Percentiles rank a stretch among this genome's conserved stretches.
phyloP scores from a whole-genome alignment of 192 early-diverging fungal species.

The Paraglomus brasilianum region DNA sequence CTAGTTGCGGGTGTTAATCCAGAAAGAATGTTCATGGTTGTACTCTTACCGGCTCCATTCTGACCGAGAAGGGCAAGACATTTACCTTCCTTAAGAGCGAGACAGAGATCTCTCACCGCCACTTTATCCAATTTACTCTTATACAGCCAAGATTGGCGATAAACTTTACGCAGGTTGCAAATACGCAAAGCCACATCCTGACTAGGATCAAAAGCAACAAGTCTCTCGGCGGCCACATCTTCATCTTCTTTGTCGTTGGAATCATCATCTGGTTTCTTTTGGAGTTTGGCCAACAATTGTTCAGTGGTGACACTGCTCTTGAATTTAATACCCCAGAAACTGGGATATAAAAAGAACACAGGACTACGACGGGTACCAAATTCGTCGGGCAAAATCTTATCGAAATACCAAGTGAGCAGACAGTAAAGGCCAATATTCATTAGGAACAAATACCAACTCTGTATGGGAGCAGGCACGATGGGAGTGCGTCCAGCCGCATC shows the following conservation, averaged over 20 bases:
- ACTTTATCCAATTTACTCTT: conserved; percentile 48
- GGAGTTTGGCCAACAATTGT: conserved; percentile 44
- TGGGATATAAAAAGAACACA: conserved; percentile 66
- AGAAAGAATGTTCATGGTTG: conserved; percentile 77
- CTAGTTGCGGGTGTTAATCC: conserved; percentile 64
- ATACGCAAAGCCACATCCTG: conserved; percentile 47
- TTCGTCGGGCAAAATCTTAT: conserved; percentile 76
- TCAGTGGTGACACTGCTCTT: conserved; percentile 34
- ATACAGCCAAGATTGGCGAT: conserved; percentile 39
- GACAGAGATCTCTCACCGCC: conserved; percentile 51
- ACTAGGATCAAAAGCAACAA: conserved; percentile 43
- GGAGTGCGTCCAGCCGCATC: conserved; percentile 43
- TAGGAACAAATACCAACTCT: conserved; percentile 62
- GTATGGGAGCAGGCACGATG: conserved; percentile 57
- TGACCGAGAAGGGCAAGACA: conserved; percentile 67
- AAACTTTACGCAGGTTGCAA: conserved; percentile 58
- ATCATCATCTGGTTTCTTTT: conserved; percentile 28
- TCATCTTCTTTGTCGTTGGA: conserved; percentile 46
- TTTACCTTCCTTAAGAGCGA: conserved; percentile 56
- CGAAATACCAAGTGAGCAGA: conserved; percentile 70
- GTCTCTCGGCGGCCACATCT: conserved; percentile 49
- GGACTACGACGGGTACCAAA: conserved; percentile 55
- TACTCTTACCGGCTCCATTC: conserved; percentile 78
- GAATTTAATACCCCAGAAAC: conserved; percentile 64
- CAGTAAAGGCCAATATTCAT: conserved; percentile 60